These are phyloP conservation scores for Hypsizygus marmoreus DNA, from an alignment of 768 basidiomycete genomes.

Conservation along the genomic window DNA sequence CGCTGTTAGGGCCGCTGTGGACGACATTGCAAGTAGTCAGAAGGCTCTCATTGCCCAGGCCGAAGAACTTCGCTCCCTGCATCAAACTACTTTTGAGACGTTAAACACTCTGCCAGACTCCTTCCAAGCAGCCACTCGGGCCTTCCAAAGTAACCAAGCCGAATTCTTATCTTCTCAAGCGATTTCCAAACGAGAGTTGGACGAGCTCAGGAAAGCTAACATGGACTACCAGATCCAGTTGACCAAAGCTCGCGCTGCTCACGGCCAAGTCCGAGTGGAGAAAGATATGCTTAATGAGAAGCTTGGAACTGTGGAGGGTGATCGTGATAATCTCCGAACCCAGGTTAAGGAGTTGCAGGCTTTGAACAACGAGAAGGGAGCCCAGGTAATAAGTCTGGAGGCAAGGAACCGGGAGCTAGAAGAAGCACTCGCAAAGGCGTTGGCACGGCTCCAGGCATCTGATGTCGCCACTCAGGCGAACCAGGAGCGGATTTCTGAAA, in stretches of 20 bases:
- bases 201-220: slow-evolving; percentile 69
- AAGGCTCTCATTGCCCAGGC: slow-evolving; percentile 47
- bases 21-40: slow-evolving; percentile 53
- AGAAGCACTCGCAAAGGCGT: slow-evolving; percentile 71
- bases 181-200: slow-evolving; percentile 60
- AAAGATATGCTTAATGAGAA: slow-evolving; percentile 75
- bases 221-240: slow-evolving; percentile 72
- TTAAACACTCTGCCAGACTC: slow-evolving; percentile 61
- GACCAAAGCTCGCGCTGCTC: slow-evolving; percentile 73
- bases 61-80: slow-evolving; percentile 50
- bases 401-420: slow-evolving; percentile 63
- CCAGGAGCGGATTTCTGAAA: slow-evolving; percentile 57
- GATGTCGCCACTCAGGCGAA: slow-evolving; percentile 65
- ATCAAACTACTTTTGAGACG: slow-evolving; percentile 54
- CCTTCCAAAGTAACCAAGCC: slow-evolving; percentile 60
- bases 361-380: slow-evolving; percentile 39
- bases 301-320: slow-evolving; percentile 56
- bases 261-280: slow-evolving; percentile 80
- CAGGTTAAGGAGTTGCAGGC: slow-evolving; percentile 60
- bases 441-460: slow-evolving; percentile 70
- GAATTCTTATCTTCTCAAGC: slow-evolving; percentile 63
- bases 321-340: slow-evolving; percentile 60
- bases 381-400: slow-evolving; percentile 49
- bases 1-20: slow-evolving; percentile 50
- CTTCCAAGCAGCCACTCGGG: slow-evolving; percentile 52